A percentile compares a stretch with the other conserved stretches of the same genome.
Evolutionary conservation across 495 filamentous ascomycete genomes (phyloP).

Genomic region (Aspergillus asperescens): DNA sequence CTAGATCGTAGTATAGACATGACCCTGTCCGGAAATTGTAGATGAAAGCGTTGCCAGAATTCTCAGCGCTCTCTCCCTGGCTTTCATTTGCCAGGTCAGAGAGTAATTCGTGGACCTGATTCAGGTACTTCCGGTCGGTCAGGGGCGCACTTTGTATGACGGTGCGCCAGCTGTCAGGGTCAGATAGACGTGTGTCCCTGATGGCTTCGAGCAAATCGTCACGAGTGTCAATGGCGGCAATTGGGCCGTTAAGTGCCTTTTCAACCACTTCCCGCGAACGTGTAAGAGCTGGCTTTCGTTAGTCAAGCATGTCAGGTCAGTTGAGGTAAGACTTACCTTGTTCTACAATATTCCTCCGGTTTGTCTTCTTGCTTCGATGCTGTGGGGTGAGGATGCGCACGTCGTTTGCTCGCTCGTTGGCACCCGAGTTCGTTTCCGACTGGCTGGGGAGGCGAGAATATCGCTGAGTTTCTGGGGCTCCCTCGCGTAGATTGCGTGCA

Average conservation of each 20-base stretch:
- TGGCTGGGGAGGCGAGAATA: slow-evolving; percentile 45
- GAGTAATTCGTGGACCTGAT: slow-evolving; percentile 78
- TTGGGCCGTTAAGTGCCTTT: slow-evolving; percentile 65
- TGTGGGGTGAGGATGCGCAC: slow-evolving; percentile 78
- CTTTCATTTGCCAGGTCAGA: slow-evolving; percentile 52
- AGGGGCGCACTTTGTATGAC: slow-evolving; percentile 74
- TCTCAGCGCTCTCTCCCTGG: slow-evolving; percentile 40
- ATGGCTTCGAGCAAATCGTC: slow-evolving; percentile 83
- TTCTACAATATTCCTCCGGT: slow-evolving; percentile 78
- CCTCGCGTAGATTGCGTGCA: slow-evolving; percentile 63
- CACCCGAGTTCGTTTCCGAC: slow-evolving; percentile 28
- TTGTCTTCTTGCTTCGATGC: slow-evolving; percentile 84
- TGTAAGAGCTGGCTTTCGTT: slow-evolving; percentile 46
- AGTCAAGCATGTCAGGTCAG: slow-evolving; percentile 2
- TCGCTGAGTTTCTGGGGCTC: slow-evolving; percentile 37
- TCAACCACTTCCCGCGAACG: slow-evolving; percentile 58
- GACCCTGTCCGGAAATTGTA: slow-evolving; percentile 75
- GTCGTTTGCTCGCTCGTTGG: slow-evolving; percentile 55
- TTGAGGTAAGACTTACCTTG: slow-evolving; percentile 43
- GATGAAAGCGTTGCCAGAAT: slow-evolving; percentile 63
- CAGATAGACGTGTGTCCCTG: slow-evolving; percentile 64
- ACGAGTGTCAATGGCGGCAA: slow-evolving; percentile 81
- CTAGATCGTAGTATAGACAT: slow-evolving; percentile 72
- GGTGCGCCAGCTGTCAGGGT: slow-evolving; percentile 79
- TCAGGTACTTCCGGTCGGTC: slow-evolving; percentile 78